Conservation (phyloP, 139 green algal species). For the Volvox reticuliferus region DNA sequence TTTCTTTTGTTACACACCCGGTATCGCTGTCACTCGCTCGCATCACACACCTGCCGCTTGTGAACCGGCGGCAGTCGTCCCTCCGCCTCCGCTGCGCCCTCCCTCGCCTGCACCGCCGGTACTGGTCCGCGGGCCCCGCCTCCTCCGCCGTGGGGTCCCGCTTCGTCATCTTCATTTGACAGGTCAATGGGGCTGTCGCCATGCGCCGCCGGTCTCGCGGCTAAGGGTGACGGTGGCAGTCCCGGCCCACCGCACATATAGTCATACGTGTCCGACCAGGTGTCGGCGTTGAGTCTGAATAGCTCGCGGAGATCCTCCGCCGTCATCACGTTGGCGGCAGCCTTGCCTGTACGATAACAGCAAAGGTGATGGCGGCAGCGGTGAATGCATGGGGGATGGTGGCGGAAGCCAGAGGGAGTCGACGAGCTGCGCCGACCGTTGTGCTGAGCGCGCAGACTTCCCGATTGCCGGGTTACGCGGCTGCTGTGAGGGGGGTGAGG, state of each 20-base stretch:
- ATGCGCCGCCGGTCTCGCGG: not conserved
- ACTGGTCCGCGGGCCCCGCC: not conserved
- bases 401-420: too few species aligned
- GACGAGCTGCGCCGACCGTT: not conserved
- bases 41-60: not conserved
- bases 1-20: too few species aligned
- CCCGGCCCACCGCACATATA: conserved; percentile 40
- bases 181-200: not conserved
- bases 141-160: not conserved
- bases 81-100: not conserved
- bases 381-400: too few species aligned
- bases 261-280: conserved; percentile 55
- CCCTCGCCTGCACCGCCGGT: not conserved
- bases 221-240: not conserved
- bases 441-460: too few species aligned
- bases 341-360: conserved; percentile 45
- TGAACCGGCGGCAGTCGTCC: not conserved
- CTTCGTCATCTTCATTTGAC: not conserved
- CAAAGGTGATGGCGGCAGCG: too few species aligned
- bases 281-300: conserved; percentile 79
- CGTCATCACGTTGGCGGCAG: conserved; percentile 80
- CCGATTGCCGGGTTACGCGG: not conserved
- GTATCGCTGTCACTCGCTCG: too few species aligned
- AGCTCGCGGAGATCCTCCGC: conserved; percentile 94
- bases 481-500: not conserved